These are phyloP conservation scores for Pyrenophora teres DNA, from an alignment of 2,329 filamentous ascomycete genomes.

Conservation along the genomic window DNA sequence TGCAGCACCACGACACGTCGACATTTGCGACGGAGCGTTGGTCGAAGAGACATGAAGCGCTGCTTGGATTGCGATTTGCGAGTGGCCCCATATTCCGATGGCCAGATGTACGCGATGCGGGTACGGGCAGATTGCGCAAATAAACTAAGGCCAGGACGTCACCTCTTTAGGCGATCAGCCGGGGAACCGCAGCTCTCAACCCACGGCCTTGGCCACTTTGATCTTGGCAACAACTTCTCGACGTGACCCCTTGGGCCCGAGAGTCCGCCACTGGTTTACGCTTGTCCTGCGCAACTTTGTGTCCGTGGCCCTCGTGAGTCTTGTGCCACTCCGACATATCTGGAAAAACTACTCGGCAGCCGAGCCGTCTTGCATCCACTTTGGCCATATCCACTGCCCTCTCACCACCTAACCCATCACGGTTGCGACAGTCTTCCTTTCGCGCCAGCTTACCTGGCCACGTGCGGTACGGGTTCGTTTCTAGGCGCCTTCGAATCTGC, in stretches of 20 bases:
- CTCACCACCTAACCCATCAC: conserved; percentile 5
- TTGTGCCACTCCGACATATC: too few relatives aligned
- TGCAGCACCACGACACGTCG: too few relatives aligned
- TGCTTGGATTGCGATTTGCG: background rate
- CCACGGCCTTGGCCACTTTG: background rate
- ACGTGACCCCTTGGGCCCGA: background rate
- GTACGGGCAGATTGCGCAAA: background rate
- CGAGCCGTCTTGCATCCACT: conserved; percentile 4
- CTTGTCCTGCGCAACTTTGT: too few relatives aligned
- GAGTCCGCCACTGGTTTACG: background rate
- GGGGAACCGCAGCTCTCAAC: conserved; percentile 1
- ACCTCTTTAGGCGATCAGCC: background rate
- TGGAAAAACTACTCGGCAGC: background rate
- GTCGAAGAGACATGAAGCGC: background rate
- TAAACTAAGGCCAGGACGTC: background rate
- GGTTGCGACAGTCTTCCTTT: conserved; percentile 1
- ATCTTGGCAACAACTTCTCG: conserved; percentile 5
- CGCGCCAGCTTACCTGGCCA: background rate
- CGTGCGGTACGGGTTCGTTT: background rate
- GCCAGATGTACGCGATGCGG: background rate
- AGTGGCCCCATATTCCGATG: background rate
- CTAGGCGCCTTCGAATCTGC: conserved; percentile 5
- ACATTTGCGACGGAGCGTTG: too few relatives aligned
- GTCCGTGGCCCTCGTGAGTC: background rate
- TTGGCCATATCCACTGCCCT: background rate